Base-by-base conservation (phyloP, 192 early-diverging fungal genomes). In the Mortierella alpina region DNA sequence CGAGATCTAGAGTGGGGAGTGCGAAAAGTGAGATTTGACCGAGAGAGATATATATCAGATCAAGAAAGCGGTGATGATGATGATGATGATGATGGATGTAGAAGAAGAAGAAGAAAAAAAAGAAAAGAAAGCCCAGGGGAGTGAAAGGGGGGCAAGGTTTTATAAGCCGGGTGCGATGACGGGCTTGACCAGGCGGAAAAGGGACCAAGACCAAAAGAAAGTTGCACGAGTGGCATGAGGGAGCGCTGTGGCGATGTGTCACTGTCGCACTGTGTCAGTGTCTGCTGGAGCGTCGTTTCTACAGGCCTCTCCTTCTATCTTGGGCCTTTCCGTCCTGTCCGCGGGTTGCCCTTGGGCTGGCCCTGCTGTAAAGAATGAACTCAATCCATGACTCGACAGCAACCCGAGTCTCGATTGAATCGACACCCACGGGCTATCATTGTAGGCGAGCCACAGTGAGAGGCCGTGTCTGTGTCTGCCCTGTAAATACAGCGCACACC, bases 171-270 rank as follows among this genome's bases (percentile, higher is more conserved):
- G 31, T 3, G 3, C 31, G 31, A 31, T 31, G 31, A 31, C 31
- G 31, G 31, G 31, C 31, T 31, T 31, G 31, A 31, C 3, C 31
- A 31, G 31, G 31, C 1, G 31, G 1, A 31, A 31, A 31, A 31
- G 31, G 31, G 31, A 31, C 31, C 31, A 31, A 3, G 31, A 31
- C 31, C 31, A 31, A 31, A 31, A 31, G 31, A 20, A 53, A 53
- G 9, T 53, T 53, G 52, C 15, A n/a, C 18, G 8, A 56, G 20
- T 15, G 14, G 54, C 9, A 23, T 31, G 14, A 17, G 9, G 31
- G 31, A 31, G 31, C 31, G 39, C 39, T 59, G 58, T 42, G 39
- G 58, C 42, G 58, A 59, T 59, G 58, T 59, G 58, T 59, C 58
- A 59, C 31, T 59, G 58, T 59, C 31, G 40, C 58, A 59, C 31